Evolutionary conservation across 169 alveolate species (phyloP).

Genomic region (Blepharisma undulans): DNA sequence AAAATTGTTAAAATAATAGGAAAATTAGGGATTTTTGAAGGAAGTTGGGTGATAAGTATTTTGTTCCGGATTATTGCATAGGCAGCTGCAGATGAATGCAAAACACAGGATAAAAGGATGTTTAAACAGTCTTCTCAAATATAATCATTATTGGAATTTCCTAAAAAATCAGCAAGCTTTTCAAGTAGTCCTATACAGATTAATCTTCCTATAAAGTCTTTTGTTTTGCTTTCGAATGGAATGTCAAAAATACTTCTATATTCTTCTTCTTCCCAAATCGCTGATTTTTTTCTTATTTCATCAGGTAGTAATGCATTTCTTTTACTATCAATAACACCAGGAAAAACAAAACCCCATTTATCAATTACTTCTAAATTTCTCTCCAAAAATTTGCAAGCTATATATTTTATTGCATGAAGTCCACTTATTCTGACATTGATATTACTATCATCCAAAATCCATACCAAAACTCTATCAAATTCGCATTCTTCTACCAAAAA

Average conservation of each 20-base stretch:
- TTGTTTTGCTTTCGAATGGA: background rate
- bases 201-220: background rate
- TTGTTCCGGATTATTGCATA: background rate
- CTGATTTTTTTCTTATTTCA: background rate
- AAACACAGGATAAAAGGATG: background rate
- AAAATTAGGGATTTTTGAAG: background rate
- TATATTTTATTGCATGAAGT: background rate
- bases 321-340: background rate
- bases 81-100: slow-evolving; percentile 7
- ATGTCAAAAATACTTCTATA: background rate
- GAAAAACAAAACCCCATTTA: background rate
- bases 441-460: background rate
- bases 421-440: background rate
- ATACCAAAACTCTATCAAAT: slow-evolving; percentile 2
- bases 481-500: slow-evolving; percentile 24
- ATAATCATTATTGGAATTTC: background rate
- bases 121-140: background rate
- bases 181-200: background rate
- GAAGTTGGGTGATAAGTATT: background rate
- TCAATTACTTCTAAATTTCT: background rate
- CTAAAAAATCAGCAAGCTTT: background rate
- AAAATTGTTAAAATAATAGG: background rate
- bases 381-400: background rate
- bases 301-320: background rate
- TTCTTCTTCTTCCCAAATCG: slow-evolving; percentile 32